A percentile compares a stretch with the other conserved stretches of the same genome.
These are phyloP conservation scores for Coemansia sp. DNA, from an alignment of 192 early-diverging fungal species.

Conservation along the genomic window DNA sequence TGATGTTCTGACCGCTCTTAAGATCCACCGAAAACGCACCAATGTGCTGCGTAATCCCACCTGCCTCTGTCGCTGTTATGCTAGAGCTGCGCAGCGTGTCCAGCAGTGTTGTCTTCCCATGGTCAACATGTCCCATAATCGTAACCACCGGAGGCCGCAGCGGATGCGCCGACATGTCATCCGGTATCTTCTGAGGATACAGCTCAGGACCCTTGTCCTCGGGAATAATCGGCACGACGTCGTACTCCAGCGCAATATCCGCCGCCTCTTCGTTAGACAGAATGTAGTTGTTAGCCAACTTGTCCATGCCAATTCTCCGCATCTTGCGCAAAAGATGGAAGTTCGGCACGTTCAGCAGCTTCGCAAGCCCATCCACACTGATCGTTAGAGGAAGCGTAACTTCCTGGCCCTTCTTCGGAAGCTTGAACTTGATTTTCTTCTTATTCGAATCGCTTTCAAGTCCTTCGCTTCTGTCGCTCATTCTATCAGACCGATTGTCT, in stretches of 20 bases:
- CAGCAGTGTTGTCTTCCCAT: conserved; percentile 93
- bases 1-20: conserved; percentile 60
- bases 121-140: conserved; percentile 98
- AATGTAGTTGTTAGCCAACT: conserved; percentile 73
- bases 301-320: conserved; percentile 78
- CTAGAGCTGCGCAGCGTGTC: conserved; percentile 90
- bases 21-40: conserved; percentile 82
- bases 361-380: conserved; percentile 78
- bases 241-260: conserved; percentile 83
- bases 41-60: conserved; percentile 99
- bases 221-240: conserved; percentile 81
- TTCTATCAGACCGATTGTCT: not conserved
- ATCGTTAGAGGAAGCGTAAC: conserved; percentile 80
- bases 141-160: conserved; percentile 89
- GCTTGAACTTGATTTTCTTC: conserved; percentile 30
- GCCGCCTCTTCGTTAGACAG: conserved; percentile 83
- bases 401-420: conserved; percentile 54
- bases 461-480: not conserved
- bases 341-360: conserved; percentile 72
- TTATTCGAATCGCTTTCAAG: conserved; percentile 1
- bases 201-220: conserved; percentile 43
- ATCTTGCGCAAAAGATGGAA: conserved; percentile 73
- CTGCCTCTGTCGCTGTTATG: conserved; percentile 89
- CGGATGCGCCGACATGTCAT: conserved; percentile 73
- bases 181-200: conserved; percentile 59